Evolutionary conservation across 1,284 basidiomycete genomes (phyloP).

Genomic region (Leccinum griseonigrum): DNA sequence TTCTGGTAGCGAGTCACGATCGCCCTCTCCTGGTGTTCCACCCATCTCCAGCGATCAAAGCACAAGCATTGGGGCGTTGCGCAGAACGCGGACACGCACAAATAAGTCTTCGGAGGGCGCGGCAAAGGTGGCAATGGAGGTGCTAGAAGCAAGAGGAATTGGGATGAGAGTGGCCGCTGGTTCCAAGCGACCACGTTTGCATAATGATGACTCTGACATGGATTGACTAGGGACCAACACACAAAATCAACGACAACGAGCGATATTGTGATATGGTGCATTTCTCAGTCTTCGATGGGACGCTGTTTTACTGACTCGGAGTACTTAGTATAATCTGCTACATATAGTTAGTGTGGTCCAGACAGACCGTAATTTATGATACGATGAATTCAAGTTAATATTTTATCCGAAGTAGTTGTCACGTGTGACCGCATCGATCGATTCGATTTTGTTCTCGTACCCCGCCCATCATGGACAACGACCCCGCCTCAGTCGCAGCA

Average conservation of each 20-base stretch:
- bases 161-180: constrained; percentile 52
- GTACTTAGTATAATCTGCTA: constrained; percentile 31
- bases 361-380: no score
- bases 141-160: constrained; percentile 72
- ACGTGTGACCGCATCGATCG: no score
- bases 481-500: constrained; percentile 54
- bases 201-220: constrained; percentile 49
- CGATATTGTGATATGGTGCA: constrained; percentile 30
- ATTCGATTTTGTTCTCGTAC: neutral
- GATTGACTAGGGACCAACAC: constrained; percentile 35
- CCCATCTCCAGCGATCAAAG: constrained; percentile 77
- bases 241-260: constrained; percentile 17
- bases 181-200: constrained; percentile 57
- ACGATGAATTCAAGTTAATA: no score
- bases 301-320: constrained; percentile 31
- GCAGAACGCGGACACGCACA: constrained; percentile 67
- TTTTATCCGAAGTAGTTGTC: no score
- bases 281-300: constrained; percentile 23
- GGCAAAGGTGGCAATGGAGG: constrained; percentile 73
- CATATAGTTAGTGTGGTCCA: constrained; percentile 23
- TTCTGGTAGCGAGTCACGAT: constrained; percentile 56
- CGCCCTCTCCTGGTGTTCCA: constrained; percentile 63
- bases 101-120: constrained; percentile 71
- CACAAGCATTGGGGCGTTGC: constrained; percentile 78
- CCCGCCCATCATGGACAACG: constrained; percentile 22